Conservation (phyloP, 2,329 filamentous ascomycete species). For the Tolypocladium amazonense region DNA sequence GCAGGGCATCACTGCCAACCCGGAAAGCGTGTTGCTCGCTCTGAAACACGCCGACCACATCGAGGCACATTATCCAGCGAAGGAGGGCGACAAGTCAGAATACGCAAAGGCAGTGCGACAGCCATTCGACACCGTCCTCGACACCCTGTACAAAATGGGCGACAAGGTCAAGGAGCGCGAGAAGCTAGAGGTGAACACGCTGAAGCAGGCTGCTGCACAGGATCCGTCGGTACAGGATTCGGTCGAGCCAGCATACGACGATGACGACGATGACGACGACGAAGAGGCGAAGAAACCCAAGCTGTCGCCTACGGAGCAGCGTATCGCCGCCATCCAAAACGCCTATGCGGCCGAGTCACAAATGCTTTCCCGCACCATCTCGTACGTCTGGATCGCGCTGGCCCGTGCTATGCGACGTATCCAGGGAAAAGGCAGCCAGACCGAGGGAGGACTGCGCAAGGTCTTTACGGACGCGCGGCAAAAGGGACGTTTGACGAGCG, state of each 20-base stretch:
- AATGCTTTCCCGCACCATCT: constrained; percentile 73
- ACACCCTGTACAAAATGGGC: constrained; percentile 79
- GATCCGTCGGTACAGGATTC: constrained; percentile 25
- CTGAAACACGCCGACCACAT: constrained; percentile 84
- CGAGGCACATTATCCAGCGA: constrained; percentile 65
- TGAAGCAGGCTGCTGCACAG: constrained; percentile 40
- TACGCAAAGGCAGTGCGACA: constrained; percentile 71
- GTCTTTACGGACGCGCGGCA: constrained; percentile 85
- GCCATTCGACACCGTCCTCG: constrained; percentile 73
- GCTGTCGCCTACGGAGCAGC: constrained; percentile 52
- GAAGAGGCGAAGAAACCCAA: constrained; percentile 28
- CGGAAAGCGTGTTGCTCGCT: constrained; percentile 82
- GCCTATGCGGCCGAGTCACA: constrained; percentile 64
- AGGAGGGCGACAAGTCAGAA: constrained; percentile 67
- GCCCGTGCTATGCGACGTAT: constrained; percentile 91
- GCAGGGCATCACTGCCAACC: constrained; percentile 79
- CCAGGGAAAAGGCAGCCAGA: constrained; percentile 64
- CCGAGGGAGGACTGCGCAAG: constrained; percentile 69
- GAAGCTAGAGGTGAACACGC: constrained; percentile 42
- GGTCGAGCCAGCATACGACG: constrained; percentile 37
- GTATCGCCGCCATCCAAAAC: constrained; percentile 50
- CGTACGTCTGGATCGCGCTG: constrained; percentile 88
- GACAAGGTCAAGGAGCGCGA: constrained; percentile 60
- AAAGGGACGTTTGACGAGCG: constrained; percentile 79
- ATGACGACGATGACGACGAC: constrained; percentile 34